Evolutionary conservation across 192 early-diverging fungal genomes (phyloP).

Genomic region (Linnemannia elongata): DNA sequence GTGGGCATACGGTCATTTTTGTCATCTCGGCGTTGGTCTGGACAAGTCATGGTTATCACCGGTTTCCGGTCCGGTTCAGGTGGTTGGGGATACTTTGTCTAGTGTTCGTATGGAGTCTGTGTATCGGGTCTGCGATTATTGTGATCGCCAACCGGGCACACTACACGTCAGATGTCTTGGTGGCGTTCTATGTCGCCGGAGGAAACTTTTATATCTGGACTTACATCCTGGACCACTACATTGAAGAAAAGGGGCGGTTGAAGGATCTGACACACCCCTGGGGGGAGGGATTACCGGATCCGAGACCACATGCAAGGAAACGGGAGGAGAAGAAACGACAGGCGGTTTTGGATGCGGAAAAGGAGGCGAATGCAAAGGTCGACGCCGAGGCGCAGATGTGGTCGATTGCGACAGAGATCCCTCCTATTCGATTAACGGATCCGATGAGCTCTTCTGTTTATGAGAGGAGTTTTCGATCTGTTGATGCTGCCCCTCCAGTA

Average conservation of each 20-base stretch:
- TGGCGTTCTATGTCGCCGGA: slow-evolving; percentile 72
- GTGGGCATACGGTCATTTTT: slow-evolving; percentile 76
- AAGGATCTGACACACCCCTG: slow-evolving; percentile 42
- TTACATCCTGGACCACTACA: slow-evolving; percentile 39
- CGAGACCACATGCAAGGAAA: slow-evolving; percentile 18
- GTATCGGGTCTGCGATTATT: slow-evolving; percentile 69
- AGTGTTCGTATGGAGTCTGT: slow-evolving; percentile 60
- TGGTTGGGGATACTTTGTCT: slow-evolving; percentile 58
- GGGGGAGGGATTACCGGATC: slow-evolving; percentile 38
- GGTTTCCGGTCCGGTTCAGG: slow-evolving; percentile 32
- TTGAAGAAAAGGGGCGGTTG: slow-evolving; percentile 38
- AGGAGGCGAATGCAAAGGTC: slow-evolving; percentile 1
- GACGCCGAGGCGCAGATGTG: slow-evolving; percentile 12
- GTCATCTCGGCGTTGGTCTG: slow-evolving; percentile 71
- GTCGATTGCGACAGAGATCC: slow-evolving; percentile 21
- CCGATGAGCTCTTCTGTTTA: not conserved
- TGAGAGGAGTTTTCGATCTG: not conserved
- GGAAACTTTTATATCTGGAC: slow-evolving; percentile 66
- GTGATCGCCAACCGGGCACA: slow-evolving; percentile 76
- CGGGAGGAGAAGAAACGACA: slow-evolving; percentile 4
- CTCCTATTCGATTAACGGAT: not conserved
- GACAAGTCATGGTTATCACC: slow-evolving; percentile 66
- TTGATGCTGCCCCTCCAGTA: not conserved
- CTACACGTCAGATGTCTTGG: slow-evolving; percentile 72
- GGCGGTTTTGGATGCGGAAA: slow-evolving; percentile 13